Conservation (phyloP, 805 yeast genomes). For the Candida suzukii region DNA sequence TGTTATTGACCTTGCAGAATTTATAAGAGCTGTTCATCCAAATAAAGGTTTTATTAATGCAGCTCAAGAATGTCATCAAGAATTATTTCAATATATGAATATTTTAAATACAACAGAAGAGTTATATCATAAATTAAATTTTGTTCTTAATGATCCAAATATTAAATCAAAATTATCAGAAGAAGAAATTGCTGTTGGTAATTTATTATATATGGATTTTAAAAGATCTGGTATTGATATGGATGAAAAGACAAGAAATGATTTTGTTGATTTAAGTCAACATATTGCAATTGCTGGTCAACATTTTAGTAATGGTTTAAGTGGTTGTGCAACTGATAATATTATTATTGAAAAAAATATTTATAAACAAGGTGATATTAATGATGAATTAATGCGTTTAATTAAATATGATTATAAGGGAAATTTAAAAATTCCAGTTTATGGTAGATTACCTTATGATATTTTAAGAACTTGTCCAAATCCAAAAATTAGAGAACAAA, state of each 20-base stretch:
- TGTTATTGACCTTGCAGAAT: constrained; percentile 90
- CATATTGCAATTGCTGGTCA: constrained; percentile 79
- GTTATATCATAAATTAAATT: constrained; percentile 52
- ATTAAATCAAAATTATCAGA: constrained; percentile 35
- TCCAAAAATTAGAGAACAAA: constrained; percentile 49
- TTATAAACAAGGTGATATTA: constrained; percentile 22
- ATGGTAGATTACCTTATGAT: constrained; percentile 58
- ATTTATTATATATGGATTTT: constrained; percentile 74
- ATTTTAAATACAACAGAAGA: constrained; percentile 77
- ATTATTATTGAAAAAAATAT: constrained; percentile 21
- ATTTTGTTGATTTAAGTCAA: constrained; percentile 74
- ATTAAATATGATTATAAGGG: constrained; percentile 29
- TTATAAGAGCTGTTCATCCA: constrained; percentile 85
- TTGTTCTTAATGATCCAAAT: constrained; percentile 40
- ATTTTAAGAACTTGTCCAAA: constrained; percentile 53
- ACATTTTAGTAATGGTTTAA: constrained; percentile 52
- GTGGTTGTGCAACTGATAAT: constrained; percentile 18
- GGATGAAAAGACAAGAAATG: constrained; percentile 53
- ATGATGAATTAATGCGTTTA: constrained; percentile 10
- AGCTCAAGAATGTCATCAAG: constrained; percentile 83
- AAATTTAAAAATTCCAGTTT: constrained; percentile 43
- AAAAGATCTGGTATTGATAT: constrained; percentile 85
- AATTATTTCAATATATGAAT: constrained; percentile 92
- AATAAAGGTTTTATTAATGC: constrained; percentile 59
- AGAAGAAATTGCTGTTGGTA: constrained; percentile 83